A percentile compares a stretch with the other conserved stretches of the same genome.
These are phyloP conservation scores for Ogataea hybrid DNA, from an alignment of 1,139 yeast genomes.

Conservation along the genomic window DNA sequence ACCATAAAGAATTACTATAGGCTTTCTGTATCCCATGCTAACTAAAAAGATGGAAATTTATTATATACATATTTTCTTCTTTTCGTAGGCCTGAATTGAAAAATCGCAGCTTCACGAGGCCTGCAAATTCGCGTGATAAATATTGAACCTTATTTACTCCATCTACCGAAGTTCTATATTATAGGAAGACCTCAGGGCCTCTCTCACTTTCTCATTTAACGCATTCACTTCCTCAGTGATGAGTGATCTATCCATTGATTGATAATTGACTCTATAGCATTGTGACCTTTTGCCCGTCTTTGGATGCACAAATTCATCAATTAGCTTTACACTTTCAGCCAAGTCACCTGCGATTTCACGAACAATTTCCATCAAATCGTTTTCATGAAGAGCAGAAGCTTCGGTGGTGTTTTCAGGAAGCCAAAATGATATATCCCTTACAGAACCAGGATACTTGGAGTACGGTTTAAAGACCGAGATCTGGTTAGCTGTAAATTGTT, in stretches of 20 bases:
- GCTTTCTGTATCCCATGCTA: conserved; percentile 4
- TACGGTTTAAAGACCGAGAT: conserved; percentile 82
- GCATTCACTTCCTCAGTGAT: conserved; percentile 78
- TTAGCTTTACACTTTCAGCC: conserved; percentile 77
- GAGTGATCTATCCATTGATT: conserved; percentile 91
- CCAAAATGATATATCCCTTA: conserved; percentile 93
- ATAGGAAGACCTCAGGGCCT: conserved; percentile 48
- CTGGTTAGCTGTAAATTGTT: conserved; percentile 64
- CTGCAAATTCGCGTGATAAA: no score
- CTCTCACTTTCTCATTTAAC: conserved; percentile 63
- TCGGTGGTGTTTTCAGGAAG: conserved; percentile 42
- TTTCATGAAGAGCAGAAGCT: conserved; percentile 57
- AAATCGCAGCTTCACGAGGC: no score
- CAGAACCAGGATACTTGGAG: conserved; percentile 86
- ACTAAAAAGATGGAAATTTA: not conserved
- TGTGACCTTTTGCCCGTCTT: conserved; percentile 74
- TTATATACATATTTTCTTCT: no score
- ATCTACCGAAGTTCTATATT: conserved; percentile 60
- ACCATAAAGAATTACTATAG: conserved; percentile 70
- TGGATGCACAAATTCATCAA: conserved; percentile 85
- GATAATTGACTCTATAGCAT: conserved; percentile 89
- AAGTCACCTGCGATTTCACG: conserved; percentile 82
- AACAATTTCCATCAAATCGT: conserved; percentile 92
- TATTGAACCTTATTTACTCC: not conserved
- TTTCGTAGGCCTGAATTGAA: no score